phyloP scores from a whole-genome alignment of 129 eudicot genomes.

The Saposhnikovia divaricata region DNA sequence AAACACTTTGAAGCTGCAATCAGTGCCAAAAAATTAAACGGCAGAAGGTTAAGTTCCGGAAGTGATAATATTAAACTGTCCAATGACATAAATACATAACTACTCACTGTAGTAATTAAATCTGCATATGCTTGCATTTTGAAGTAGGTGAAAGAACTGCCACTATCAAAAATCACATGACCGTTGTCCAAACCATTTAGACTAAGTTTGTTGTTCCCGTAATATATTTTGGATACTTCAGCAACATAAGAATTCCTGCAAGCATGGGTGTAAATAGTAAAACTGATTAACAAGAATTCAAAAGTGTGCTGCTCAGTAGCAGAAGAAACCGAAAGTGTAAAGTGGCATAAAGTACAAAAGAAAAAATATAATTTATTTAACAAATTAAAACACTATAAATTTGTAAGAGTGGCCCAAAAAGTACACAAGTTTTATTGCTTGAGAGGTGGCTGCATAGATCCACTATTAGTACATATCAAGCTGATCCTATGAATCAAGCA shows the following conservation, averaged over 20 bases:
- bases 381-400: background rate
- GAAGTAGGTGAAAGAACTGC: slow-evolving; percentile 81
- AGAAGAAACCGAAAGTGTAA: background rate
- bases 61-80: background rate
- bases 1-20: slow-evolving; percentile 48
- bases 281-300: background rate
- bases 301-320: background rate
- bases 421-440: background rate
- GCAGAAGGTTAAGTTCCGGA: background rate
- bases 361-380: no score
- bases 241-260: slow-evolving; percentile 52
- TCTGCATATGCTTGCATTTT: slow-evolving; percentile 56
- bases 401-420: no score
- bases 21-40: slow-evolving; percentile 3
- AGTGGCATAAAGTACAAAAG: background rate
- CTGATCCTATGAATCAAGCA: background rate
- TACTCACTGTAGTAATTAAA: slow-evolving; percentile 38
- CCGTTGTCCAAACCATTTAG: slow-evolving; percentile 34
- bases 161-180: slow-evolving; percentile 56
- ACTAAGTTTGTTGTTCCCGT: slow-evolving; percentile 42
- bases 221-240: slow-evolving; percentile 42
- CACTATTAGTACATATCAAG: background rate
- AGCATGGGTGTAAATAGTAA: background rate
- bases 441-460: background rate
- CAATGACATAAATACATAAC: background rate